Evolutionary conservation across 2,329 filamentous ascomycete species (phyloP).

Genomic region (Rhexocercosporidium sp.): DNA sequence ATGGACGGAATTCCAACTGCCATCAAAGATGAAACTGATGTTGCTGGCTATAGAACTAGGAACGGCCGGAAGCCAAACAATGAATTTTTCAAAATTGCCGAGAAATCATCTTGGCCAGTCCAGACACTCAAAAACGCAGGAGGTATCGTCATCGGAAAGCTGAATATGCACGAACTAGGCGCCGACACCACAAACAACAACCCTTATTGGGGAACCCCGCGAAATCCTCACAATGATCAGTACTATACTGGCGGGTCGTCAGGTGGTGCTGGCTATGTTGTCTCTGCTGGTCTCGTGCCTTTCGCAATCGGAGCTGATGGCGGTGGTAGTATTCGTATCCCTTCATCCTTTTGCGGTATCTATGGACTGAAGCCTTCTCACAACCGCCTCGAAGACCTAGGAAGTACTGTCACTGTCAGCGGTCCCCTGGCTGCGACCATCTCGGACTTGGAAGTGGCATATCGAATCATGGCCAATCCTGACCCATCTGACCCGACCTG

Average conservation of each 20-base stretch:
- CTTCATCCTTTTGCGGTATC: slow-evolving; percentile 47
- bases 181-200: slow-evolving; percentile 87
- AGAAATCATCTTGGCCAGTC: slow-evolving; percentile 74
- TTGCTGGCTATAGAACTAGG: slow-evolving; percentile 73
- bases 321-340: slow-evolving; percentile 65
- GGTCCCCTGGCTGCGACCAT: slow-evolving; percentile 80
- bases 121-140: slow-evolving; percentile 73
- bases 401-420: slow-evolving; percentile 63
- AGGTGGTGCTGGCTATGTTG: slow-evolving; percentile 87
- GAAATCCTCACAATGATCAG: slow-evolving; percentile 72
- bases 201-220: slow-evolving; percentile 79
- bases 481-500: slow-evolving; percentile 67
- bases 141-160: slow-evolving; percentile 77
- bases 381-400: slow-evolving; percentile 65
- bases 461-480: slow-evolving; percentile 76
- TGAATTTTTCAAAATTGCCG: slow-evolving; percentile 76
- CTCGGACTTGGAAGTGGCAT: slow-evolving; percentile 80
- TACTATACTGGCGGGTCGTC: slow-evolving; percentile 90
- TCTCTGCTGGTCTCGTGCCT: slow-evolving; percentile 65
- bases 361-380: slow-evolving; percentile 84
- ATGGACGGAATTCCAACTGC: slow-evolving; percentile 84
- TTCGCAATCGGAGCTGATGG: slow-evolving; percentile 88
- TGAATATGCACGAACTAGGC: slow-evolving; percentile 83
- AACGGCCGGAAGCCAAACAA: slow-evolving; percentile 76
- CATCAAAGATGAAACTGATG: slow-evolving; percentile 81